Conservation (phyloP, 2,329 filamentous ascomycete genomes). For the Diaporthe velutina region DNA sequence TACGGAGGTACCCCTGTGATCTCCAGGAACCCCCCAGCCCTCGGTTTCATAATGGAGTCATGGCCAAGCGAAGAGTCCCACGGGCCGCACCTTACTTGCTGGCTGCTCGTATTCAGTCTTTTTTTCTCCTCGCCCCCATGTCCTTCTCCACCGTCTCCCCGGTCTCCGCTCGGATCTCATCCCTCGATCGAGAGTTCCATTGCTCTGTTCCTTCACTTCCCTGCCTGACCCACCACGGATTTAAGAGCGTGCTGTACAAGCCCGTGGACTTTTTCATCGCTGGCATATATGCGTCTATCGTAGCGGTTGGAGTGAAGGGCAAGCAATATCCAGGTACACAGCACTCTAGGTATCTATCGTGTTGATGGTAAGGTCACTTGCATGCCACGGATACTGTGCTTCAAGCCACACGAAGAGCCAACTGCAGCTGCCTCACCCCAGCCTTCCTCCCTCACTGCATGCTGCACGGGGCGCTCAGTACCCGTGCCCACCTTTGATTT, state of each 20-base stretch:
- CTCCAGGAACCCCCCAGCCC: not conserved
- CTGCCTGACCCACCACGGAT: not conserved
- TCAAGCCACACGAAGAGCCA: not conserved
- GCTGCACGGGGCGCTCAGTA: not conserved
- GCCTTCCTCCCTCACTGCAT: not conserved
- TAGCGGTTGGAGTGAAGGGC: not conserved
- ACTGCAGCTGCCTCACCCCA: not conserved
- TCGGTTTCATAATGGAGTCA: slow-evolving; percentile 25
- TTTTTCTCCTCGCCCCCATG: not conserved
- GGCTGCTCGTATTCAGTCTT: slow-evolving; percentile 14
- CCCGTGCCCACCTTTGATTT: not conserved
- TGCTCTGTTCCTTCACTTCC: slow-evolving; percentile 6
- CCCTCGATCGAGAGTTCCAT: slow-evolving; percentile 26
- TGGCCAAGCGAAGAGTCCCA: slow-evolving; percentile 1
- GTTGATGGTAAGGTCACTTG: not conserved
- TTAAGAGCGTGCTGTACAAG: not conserved
- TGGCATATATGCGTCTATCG: not conserved
- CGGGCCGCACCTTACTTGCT: slow-evolving; percentile 24
- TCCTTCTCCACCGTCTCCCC: not conserved
- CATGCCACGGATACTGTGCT: not conserved
- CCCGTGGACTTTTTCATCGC: too few relatives aligned
- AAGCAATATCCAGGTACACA: not conserved
- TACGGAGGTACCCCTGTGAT: not conserved
- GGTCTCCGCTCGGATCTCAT: slow-evolving; percentile 23
- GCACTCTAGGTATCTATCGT: not conserved